Evolutionary conservation across 208 protist genomes (phyloP).

Genomic region (Leishmania tarentolae): DNA sequence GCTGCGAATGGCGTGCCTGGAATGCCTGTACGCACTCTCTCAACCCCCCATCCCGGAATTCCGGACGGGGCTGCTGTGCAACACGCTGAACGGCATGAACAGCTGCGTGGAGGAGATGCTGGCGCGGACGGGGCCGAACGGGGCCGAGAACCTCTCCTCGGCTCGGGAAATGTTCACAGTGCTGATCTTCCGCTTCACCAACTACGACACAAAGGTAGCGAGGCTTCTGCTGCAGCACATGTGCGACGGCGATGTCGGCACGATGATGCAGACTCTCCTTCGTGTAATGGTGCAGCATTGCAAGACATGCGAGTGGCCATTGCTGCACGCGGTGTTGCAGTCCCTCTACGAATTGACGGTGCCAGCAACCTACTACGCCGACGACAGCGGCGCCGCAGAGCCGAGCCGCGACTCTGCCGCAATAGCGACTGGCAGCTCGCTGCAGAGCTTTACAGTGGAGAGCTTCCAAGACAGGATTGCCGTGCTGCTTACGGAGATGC

Average conservation of each 20-base stretch:
- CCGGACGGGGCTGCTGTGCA: conserved; percentile 58
- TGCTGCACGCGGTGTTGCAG: conserved; percentile 72
- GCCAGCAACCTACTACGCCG: conserved; percentile 75
- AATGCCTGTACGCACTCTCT: conserved; percentile 80
- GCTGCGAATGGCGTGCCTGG: conserved; percentile 60
- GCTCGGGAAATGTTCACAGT: conserved; percentile 78
- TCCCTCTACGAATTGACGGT: conserved; percentile 84
- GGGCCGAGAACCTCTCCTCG: conserved; percentile 25
- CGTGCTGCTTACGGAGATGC: conserved; percentile 37
- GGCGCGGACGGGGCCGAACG: conserved; percentile 12
- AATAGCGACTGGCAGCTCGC: conserved; percentile 45
- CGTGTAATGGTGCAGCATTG: conserved; percentile 45
- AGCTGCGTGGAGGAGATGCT: conserved; percentile 79
- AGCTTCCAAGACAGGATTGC: conserved; percentile 49
- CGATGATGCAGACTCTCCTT: conserved; percentile 42
- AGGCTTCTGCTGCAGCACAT: conserved; percentile 74
- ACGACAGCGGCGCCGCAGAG: conserved; percentile 19
- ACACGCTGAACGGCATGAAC: conserved; percentile 68
- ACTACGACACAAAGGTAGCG: conserved; percentile 62
- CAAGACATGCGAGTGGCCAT: conserved; percentile 68
- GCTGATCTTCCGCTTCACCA: conserved; percentile 80
- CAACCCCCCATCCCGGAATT: conserved; percentile 55
- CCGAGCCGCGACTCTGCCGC: not conserved
- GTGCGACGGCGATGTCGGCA: conserved; percentile 53
- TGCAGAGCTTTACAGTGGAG: conserved; percentile 71